These are phyloP conservation scores for Naganishia kalamii DNA, from an alignment of 768 basidiomycete genomes.

Conservation along the genomic window DNA sequence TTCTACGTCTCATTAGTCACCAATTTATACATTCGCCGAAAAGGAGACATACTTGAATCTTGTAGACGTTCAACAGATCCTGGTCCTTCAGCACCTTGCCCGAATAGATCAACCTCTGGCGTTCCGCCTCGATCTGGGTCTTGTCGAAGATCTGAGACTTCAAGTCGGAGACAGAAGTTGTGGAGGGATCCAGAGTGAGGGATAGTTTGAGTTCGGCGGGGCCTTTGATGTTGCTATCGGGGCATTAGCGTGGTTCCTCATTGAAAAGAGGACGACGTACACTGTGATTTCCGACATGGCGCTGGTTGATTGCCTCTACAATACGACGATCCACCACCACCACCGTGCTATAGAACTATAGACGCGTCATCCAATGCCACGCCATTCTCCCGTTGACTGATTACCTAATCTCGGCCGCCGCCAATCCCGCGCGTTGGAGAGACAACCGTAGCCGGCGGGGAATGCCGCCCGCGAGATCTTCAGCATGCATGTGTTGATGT, in stretches of 20 bases:
- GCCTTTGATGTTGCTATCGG: constrained; percentile 50
- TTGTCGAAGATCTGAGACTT: constrained; percentile 82
- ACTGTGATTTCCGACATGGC: constrained; percentile 39
- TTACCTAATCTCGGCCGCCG: no score
- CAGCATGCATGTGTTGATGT: constrained; percentile 60
- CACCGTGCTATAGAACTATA: no score
- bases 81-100: constrained; percentile 57
- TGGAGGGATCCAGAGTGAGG: constrained; percentile 70
- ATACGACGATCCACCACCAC: no score
- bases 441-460: constrained; percentile 20
- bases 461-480: constrained; percentile 76
- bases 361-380: no score
- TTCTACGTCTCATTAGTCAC: constrained; percentile 1
- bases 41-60: constrained; percentile 53
- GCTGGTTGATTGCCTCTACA: no score
- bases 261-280: constrained; percentile 20
- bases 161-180: constrained; percentile 73
- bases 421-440: neutral
- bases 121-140: constrained; percentile 75
- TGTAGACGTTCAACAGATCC: constrained; percentile 72
- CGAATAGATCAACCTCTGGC: constrained; percentile 87
- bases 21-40: neutral
- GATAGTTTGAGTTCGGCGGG: constrained; percentile 89
- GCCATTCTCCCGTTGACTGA: no score
- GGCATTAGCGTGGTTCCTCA: neutral